phyloP scores from a whole-genome alignment of 805 yeast species.

The Saccharomycopsis babjevae region DNA sequence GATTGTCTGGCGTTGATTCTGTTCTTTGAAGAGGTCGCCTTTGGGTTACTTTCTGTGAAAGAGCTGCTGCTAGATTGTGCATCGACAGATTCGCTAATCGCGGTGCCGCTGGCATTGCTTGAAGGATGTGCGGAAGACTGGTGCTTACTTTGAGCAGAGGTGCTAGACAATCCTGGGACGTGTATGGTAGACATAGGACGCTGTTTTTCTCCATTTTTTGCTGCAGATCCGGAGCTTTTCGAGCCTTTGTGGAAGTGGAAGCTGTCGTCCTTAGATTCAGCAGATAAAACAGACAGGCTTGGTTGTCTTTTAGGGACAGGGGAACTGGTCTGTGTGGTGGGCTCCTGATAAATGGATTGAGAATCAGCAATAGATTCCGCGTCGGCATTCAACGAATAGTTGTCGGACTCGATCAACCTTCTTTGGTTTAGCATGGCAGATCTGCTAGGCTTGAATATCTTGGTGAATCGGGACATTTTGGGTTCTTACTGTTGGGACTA shows the following conservation, averaged over 20 bases:
- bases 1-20: neutral
- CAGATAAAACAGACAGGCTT: neutral
- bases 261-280: neutral
- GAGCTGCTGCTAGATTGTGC: neutral
- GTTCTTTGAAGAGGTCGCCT: neutral
- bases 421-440: slow-evolving; percentile 1
- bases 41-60: neutral
- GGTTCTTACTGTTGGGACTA: neutral
- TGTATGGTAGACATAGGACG: neutral
- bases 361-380: slow-evolving; percentile 2
- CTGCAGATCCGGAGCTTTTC: neutral
- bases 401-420: slow-evolving; percentile 8
- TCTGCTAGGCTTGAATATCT: slow-evolving; percentile 15
- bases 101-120: neutral
- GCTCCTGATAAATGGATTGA: neutral
- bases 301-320: neutral
- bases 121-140: neutral
- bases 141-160: neutral
- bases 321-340: slow-evolving; percentile 3
- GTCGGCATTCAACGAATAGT: slow-evolving; percentile 8
- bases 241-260: neutral
- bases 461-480: slow-evolving; percentile 13
- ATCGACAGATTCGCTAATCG: neutral
- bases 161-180: neutral
- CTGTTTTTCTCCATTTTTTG: neutral